These are phyloP conservation scores for Elymus sibiricus DNA, from an alignment of 176 grass and related monocot genomes.

Conservation along the genomic window DNA sequence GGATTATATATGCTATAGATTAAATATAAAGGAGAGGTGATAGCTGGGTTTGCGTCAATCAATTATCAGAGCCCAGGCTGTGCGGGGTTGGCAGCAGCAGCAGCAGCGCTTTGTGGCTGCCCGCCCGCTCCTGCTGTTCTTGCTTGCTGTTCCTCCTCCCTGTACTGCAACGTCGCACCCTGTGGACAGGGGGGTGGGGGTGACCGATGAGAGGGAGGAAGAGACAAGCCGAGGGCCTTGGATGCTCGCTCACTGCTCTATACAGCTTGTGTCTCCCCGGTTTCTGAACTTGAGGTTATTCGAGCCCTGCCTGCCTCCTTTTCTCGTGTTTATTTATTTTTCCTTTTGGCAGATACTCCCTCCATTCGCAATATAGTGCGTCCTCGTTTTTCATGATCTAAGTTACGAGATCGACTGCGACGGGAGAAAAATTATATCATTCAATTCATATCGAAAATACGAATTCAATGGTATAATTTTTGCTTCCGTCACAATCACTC, in stretches of 20 bases:
- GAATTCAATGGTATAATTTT: too few relatives aligned
- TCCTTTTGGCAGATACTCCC: neutral
- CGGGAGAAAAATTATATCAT: too few relatives aligned
- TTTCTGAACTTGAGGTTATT: neutral
- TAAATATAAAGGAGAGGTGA: slow-evolving; percentile 34
- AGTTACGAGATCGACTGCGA: too few relatives aligned
- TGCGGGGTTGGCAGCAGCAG: slow-evolving; percentile 26
- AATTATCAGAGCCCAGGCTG: slow-evolving; percentile 59
- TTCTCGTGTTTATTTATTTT: neutral
- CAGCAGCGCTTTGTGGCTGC: slow-evolving; percentile 35
- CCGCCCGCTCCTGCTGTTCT: slow-evolving; percentile 25
- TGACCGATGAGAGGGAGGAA: slow-evolving; percentile 20
- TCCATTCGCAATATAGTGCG: too few relatives aligned
- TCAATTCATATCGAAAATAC: too few relatives aligned
- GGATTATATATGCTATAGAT: slow-evolving; percentile 29
- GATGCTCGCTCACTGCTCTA: slow-evolving; percentile 28
- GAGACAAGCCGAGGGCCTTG: slow-evolving; percentile 53
- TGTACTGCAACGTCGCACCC: slow-evolving; percentile 28
- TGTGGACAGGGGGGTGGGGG: slow-evolving; percentile 15
- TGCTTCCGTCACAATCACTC: too few relatives aligned
- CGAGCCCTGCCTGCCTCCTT: neutral
- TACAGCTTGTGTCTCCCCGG: slow-evolving; percentile 19
- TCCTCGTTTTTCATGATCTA: too few relatives aligned
- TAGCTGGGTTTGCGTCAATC: slow-evolving; percentile 31
- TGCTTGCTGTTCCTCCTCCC: slow-evolving; percentile 20